Conservation (phyloP, 176 grass and related monocot genomes). For the Ananas comosus region DNA sequence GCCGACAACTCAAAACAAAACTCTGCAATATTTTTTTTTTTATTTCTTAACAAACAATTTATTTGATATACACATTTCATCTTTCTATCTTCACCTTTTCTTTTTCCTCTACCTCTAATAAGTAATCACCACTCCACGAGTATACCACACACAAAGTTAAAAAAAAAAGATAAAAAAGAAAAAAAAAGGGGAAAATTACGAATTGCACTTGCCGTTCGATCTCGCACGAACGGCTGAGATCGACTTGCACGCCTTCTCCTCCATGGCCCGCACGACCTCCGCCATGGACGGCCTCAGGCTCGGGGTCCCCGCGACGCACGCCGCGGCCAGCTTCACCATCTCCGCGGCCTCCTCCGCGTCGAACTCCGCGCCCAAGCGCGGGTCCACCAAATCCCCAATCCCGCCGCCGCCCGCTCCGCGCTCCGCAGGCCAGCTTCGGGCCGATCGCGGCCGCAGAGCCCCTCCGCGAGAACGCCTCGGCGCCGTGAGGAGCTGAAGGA, state of each 20-base stretch:
- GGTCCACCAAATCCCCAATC: constrained; percentile 39
- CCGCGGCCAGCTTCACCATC: constrained; percentile 35
- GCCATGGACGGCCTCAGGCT: constrained; percentile 61
- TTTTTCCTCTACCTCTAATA: too few relatives aligned
- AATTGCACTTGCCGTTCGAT: constrained; percentile 28
- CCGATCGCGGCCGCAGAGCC: constrained; percentile 46
- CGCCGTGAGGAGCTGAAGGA: constrained; percentile 64
- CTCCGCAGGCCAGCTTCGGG: constrained; percentile 19
- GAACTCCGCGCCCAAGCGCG: constrained; percentile 25
- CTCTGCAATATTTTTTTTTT: too few relatives aligned
- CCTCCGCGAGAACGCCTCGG: constrained; percentile 45
- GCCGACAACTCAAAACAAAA: too few relatives aligned
- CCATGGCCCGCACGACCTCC: constrained; percentile 47
- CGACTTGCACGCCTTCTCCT: constrained; percentile 35
- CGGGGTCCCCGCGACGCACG: constrained; percentile 31
- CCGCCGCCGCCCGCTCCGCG: constrained; percentile 6
- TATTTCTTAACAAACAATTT: too few relatives aligned
- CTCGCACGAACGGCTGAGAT: constrained; percentile 34
- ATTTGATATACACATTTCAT: too few relatives aligned
- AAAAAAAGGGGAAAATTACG: background rate
- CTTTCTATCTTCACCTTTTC: too few relatives aligned
- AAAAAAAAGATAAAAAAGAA: background rate
- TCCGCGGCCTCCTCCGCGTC: constrained; percentile 41
- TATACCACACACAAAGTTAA: too few relatives aligned
- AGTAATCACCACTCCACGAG: too few relatives aligned